Conservation (phyloP, 2,329 filamentous ascomycete genomes). For the Penicillium sp. region DNA sequence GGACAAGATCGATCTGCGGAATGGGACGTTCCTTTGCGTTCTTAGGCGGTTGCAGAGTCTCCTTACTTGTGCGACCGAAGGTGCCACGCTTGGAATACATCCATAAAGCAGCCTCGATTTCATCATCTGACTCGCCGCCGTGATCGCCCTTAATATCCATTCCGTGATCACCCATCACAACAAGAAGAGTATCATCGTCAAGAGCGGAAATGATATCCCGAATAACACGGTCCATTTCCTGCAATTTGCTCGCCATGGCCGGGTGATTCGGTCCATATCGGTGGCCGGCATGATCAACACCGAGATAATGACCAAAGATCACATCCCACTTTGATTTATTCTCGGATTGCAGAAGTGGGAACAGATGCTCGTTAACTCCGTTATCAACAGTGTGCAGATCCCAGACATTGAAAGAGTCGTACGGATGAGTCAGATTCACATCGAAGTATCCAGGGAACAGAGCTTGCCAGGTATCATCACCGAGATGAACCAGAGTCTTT, state of each 20-base stretch:
- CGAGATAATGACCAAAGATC: constrained; percentile 90
- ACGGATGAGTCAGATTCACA: constrained; percentile 79
- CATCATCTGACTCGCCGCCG: constrained; percentile 96
- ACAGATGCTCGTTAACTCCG: constrained; percentile 85
- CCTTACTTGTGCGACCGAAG: constrained; percentile 76
- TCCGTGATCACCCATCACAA: constrained; percentile 98
- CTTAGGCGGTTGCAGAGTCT: constrained; percentile 59
- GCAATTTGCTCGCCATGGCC: constrained; percentile 87
- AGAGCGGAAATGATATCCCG: constrained; percentile 71
- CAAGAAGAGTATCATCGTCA: constrained; percentile 83
- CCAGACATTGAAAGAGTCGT: constrained; percentile 98
- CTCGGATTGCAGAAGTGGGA: constrained; percentile 70
- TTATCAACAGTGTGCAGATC: constrained; percentile 97
- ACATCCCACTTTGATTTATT: constrained; percentile 82
- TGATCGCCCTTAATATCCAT: constrained; percentile 98
- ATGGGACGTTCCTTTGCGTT: constrained; percentile 77
- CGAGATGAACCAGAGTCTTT: constrained; percentile 85
- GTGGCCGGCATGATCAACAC: constrained; percentile 96
- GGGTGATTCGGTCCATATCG: constrained; percentile 91
- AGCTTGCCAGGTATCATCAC: constrained; percentile 97
- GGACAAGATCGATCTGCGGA: constrained; percentile 90
- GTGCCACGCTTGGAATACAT: constrained; percentile 91
- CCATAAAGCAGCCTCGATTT: constrained; percentile 93
- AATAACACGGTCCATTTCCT: constrained; percentile 86
- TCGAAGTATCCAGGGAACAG: constrained; percentile 95